These are phyloP conservation scores for Immersiporthe knoxdaviesiana DNA, from an alignment of 2,329 filamentous ascomycete genomes.

Conservation along the genomic window DNA sequence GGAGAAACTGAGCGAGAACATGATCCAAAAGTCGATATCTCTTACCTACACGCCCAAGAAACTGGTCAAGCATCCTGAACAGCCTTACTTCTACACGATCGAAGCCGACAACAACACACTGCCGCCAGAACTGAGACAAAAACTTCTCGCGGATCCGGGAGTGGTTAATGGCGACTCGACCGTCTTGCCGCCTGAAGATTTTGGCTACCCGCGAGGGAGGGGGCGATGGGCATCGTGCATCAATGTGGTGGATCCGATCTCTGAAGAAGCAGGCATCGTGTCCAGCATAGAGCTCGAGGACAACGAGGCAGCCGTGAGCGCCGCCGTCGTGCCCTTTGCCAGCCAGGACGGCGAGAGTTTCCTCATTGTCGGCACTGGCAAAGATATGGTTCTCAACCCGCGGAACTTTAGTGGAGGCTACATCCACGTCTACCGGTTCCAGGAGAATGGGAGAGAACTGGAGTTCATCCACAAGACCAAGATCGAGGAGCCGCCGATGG, in stretches of 20 bases:
- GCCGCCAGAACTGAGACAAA: conserved; percentile 74
- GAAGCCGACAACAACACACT: conserved; percentile 93
- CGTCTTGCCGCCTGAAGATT: conserved; percentile 75
- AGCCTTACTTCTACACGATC: conserved; percentile 90
- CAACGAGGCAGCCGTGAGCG: conserved; percentile 89
- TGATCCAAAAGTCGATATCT: conserved; percentile 83
- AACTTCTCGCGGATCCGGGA: conserved; percentile 72
- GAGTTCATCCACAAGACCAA: conserved; percentile 98
- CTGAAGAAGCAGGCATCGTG: conserved; percentile 69
- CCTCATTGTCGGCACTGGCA: conserved; percentile 91
- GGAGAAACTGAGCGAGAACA: conserved; percentile 81
- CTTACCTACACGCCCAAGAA: conserved; percentile 89
- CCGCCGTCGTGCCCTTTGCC: conserved; percentile 81
- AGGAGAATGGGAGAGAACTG: conserved; percentile 82
- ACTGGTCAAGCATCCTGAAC: conserved; percentile 84
- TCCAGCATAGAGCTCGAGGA: conserved; percentile 81
- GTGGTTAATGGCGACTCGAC: conserved; percentile 73
- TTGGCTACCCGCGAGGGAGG: conserved; percentile 82
- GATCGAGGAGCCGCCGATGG: conserved; percentile 84
- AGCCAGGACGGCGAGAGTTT: conserved; percentile 89
- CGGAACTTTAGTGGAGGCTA: conserved; percentile 77
- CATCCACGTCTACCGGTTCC: conserved; percentile 90
- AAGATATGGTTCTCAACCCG: conserved; percentile 82
- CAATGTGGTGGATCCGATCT: conserved; percentile 83
- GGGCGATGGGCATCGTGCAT: conserved; percentile 97